Percentiles rank a stretch among this genome's conserved stretches.
These are phyloP conservation scores for Tetrahymena borealis DNA, from an alignment of 73 alveolate genomes.

Conservation along the genomic window DNA sequence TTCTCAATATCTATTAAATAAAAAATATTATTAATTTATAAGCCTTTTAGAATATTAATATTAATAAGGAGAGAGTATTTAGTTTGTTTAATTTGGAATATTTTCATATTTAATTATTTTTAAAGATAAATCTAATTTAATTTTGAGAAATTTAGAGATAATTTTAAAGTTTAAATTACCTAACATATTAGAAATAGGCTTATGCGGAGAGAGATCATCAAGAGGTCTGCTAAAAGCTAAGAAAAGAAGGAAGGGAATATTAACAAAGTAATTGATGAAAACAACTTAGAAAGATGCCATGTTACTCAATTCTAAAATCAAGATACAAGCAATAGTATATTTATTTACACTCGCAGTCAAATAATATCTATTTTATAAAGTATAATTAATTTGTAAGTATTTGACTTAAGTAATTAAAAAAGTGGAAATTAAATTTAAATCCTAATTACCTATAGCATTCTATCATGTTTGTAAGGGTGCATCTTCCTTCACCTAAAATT, in stretches of 20 bases:
- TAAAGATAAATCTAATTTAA: background rate
- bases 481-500: constrained; percentile 33
- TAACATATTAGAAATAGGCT: constrained; percentile 22
- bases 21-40: background rate
- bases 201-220: background rate
- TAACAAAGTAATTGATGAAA: constrained; percentile 11
- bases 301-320: constrained; percentile 8
- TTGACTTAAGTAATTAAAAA: background rate
- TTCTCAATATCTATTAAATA: background rate
- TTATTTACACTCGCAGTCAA: constrained; percentile 15
- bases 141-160: background rate
- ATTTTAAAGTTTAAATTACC: background rate
- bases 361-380: background rate
- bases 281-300: background rate
- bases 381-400: background rate
- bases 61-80: too few relatives aligned
- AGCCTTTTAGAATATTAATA: too few relatives aligned
- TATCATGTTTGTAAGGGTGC: constrained; percentile 7
- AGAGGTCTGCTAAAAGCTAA: constrained; percentile 14
- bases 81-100: too few relatives aligned
- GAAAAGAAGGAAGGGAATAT: constrained; percentile 7
- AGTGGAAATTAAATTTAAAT: background rate
- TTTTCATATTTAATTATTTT: too few relatives aligned
- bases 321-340: constrained; percentile 14
- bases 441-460: constrained; percentile 11